Base-by-base conservation (phyloP, 805 yeast genomes). In the Monosporozyma servazzii region DNA sequence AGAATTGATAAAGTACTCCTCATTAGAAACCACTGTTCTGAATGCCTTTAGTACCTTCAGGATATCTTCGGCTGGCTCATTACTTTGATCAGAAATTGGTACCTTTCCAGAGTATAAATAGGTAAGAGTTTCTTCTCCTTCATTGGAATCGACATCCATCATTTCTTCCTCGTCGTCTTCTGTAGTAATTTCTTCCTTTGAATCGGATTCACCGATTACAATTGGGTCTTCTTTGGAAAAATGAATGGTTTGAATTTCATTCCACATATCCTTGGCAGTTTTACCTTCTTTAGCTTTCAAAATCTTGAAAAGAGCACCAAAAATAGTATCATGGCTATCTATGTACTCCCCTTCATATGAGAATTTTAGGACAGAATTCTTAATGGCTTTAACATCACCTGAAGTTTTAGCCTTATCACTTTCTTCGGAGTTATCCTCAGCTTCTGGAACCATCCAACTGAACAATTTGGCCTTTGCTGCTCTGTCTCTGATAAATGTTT, bases 311-410 rank as follows among this genome's bases (percentile, higher is more conserved):
- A 85, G 71, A 0, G 88, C 90, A 1, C 93, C 93, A 66, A 81
- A 86, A 2, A 88, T 75, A 0, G 96, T 87, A 0, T 86, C 79
- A 48, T 79, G 86, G 39, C 72, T 71, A 2, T 88, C 83, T 27
- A 86, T 71, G 0, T 66, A 69, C 51, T 79, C 80, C 3, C 77
- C 87, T 54, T 81, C 72, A 11, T 82, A 68, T 1, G 69, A 68
- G 61, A 87, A 87, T 51, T 81, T 84, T 49, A 82, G 69, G 48
- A 73, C 65, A 71, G 73, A 71, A 27, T 65, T 56, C 15, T 51
- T 55, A 25, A 42, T 30, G 10, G 51, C 21, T n/a, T 21, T 42
- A 13, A 40, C 20, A n/a, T 48, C 48, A 31, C 17, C 8, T 11
- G n/a, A 48, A 37, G 17, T 36, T 23, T 20, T 45, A 3, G 41